Conservation (phyloP, 2,329 filamentous ascomycete genomes). For the Cercospora sp. region DNA sequence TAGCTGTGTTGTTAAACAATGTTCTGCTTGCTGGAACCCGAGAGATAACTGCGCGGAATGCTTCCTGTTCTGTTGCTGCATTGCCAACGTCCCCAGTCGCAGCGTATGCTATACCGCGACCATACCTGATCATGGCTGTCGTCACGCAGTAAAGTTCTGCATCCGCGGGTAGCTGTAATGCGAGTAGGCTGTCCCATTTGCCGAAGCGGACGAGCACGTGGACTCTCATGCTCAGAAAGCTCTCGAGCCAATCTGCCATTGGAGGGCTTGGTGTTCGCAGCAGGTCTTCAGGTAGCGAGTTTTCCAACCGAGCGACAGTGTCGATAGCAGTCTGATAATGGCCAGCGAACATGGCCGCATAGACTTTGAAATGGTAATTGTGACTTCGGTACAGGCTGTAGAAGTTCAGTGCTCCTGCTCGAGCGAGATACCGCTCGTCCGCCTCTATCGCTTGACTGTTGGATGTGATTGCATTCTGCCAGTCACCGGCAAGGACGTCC, state of each 20-base stretch:
- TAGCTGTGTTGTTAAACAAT: conserved; percentile 67
- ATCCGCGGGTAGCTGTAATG: conserved; percentile 59
- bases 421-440: conserved; percentile 65
- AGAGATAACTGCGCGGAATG: conserved; percentile 56
- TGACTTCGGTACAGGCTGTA: conserved; percentile 77
- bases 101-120: conserved; percentile 66
- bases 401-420: conserved; percentile 65
- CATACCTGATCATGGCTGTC: conserved; percentile 68
- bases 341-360: conserved; percentile 76
- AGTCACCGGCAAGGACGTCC: conserved; percentile 72
- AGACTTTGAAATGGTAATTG: conserved; percentile 73
- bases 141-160: conserved; percentile 66
- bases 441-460: conserved; percentile 67
- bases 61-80: conserved; percentile 54
- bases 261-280: conserved; percentile 66
- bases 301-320: conserved; percentile 61
- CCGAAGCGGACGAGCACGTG: conserved; percentile 75
- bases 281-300: conserved; percentile 62
- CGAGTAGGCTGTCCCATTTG: conserved; percentile 65
- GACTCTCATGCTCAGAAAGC: conserved; percentile 65
- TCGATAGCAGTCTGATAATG: conserved; percentile 64
- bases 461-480: conserved; percentile 64
- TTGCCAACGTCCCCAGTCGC: conserved; percentile 57
- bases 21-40: conserved; percentile 61
- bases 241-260: conserved; percentile 79